Conservation (phyloP, 225 moss, liverwort and hornwort genomes). For the Takakia lepidozioides region DNA sequence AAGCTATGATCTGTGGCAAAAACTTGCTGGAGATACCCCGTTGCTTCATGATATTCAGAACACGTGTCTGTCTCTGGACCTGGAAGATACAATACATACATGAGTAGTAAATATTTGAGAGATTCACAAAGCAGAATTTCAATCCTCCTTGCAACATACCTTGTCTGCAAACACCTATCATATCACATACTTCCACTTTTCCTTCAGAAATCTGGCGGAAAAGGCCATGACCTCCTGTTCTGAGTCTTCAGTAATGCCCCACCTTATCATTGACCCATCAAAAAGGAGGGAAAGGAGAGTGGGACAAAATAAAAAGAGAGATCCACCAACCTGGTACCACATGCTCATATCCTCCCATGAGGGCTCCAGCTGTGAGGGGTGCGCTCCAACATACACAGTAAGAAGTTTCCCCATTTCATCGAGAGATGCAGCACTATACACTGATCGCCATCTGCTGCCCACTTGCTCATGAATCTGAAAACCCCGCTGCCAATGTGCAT, state of each 20-base stretch:
- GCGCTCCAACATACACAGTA: conserved; percentile 84
- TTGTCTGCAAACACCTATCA: no score
- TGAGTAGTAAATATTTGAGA: no score
- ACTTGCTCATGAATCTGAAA: conserved; percentile 93
- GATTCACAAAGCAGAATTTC: no score
- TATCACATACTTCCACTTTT: no score
- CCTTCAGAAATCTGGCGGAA: no score
- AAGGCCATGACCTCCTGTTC: no score
- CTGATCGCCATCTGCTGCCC: conserved; percentile 60
- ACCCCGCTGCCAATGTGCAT: conserved; percentile 97
- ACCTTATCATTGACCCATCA: no score
- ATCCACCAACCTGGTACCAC: conserved; percentile 74
- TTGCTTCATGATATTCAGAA: conserved; percentile 92
- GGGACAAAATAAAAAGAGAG: background rate
- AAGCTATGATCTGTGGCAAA: conserved; percentile 88
- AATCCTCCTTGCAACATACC: no score
- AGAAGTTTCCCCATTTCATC: conserved; percentile 86
- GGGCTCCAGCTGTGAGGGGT: conserved; percentile 93
- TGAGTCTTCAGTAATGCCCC: no score
- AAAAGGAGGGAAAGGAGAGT: no score
- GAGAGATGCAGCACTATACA: conserved; percentile 84
- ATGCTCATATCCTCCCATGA: conserved; percentile 99
- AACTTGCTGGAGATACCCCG: conserved; percentile 77
- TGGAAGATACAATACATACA: conserved; percentile 15
- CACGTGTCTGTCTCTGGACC: conserved; percentile 92